These are phyloP conservation scores for Arctostaphylos glauca DNA, from an alignment of 148 eudicot species.

Conservation along the genomic window DNA sequence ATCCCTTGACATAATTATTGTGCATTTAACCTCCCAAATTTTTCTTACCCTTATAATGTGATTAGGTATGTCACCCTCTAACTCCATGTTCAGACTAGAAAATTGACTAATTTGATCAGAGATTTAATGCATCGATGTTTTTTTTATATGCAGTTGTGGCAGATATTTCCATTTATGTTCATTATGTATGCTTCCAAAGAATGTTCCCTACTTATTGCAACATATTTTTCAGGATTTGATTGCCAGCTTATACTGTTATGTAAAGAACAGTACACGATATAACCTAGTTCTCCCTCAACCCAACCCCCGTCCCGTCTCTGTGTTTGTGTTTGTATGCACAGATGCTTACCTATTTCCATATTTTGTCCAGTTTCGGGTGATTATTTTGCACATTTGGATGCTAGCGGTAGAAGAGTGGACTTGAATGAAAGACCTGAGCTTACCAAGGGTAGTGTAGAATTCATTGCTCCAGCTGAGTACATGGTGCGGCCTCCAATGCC, in stretches of 20 bases:
- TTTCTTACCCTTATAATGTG: neutral
- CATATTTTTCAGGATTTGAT: neutral
- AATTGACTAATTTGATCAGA: neutral
- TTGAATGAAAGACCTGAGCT: conserved; percentile 92
- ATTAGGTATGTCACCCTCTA: neutral
- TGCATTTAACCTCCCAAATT: neutral
- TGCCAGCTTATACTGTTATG: neutral
- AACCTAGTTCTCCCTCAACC: no score
- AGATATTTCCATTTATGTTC: neutral
- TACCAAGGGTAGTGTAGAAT: conserved; percentile 83
- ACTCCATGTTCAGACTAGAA: neutral
- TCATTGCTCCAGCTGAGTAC: conserved; percentile 95
- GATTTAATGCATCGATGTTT: neutral
- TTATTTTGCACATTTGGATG: conserved; percentile 86
- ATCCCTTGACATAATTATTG: neutral
- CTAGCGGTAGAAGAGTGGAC: conserved; percentile 78
- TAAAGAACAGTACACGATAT: neutral
- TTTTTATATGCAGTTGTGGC: neutral
- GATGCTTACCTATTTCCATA: conserved; percentile 17
- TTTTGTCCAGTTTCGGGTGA: conserved; percentile 70
- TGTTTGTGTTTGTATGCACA: neutral
- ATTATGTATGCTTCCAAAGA: neutral
- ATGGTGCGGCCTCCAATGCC: conserved; percentile 99
- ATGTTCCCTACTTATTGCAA: neutral
- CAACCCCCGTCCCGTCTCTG: neutral